phyloP scores from a whole-genome alignment of 78 protist species.

The Isochrysis galbana region DNA sequence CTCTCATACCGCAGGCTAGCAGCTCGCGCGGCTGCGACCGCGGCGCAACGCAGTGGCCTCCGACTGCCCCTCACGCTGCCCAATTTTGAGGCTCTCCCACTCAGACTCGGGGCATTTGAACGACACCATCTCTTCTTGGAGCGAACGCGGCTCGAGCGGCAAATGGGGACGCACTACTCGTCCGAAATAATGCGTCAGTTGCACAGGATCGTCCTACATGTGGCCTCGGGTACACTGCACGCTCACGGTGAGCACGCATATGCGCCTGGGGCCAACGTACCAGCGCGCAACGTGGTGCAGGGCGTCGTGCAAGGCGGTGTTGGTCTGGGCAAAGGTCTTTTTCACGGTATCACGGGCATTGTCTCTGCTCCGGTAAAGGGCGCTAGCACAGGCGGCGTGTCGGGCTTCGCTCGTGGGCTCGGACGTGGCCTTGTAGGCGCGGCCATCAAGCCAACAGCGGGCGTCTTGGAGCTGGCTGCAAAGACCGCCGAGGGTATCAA shows the following conservation, averaged over 20 bases:
- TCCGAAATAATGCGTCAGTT: not conserved
- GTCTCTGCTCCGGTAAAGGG: not conserved
- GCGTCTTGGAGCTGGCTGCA: not conserved
- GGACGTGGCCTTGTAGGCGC: not conserved
- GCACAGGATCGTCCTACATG: not conserved
- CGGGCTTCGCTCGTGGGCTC: not conserved
- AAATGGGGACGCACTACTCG: not conserved
- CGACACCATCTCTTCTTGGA: not conserved
- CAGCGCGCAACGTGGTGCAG: not conserved
- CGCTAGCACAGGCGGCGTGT: not conserved
- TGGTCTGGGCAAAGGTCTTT: not conserved
- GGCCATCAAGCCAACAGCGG: slow-evolving; percentile 3
- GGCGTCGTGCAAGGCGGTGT: not conserved
- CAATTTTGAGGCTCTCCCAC: not conserved
- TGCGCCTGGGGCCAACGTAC: not conserved
- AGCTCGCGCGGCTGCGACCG: not conserved
- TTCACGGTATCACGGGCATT: not conserved
- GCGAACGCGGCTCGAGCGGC: not conserved
- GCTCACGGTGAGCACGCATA: not conserved
- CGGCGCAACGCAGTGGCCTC: not conserved
- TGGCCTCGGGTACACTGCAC: not conserved
- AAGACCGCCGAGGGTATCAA: not conserved
- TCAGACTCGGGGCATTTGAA: not conserved
- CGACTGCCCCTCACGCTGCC: not conserved
- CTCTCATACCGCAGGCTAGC: not conserved